A percentile compares a stretch with the other conserved stretches of the same genome.
Evolutionary conservation across 106 monocot genomes (phyloP).

Genomic region (Ottelia alismoides): DNA sequence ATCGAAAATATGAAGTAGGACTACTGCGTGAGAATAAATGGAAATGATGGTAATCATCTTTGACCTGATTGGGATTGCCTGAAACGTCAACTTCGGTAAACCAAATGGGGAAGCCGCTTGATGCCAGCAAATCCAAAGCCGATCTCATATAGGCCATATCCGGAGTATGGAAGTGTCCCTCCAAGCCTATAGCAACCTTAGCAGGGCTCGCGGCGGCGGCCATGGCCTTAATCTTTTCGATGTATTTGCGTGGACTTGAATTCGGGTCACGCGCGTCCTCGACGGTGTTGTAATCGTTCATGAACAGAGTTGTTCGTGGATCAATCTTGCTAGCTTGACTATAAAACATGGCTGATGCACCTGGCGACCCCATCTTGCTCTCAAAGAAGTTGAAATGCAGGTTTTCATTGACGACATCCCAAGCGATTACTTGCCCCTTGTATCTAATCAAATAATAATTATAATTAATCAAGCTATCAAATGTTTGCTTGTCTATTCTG

Average conservation of each 20-base stretch:
- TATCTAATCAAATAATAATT: too few species aligned
- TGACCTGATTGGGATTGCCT: constrained; percentile 24
- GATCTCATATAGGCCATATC: constrained; percentile 67
- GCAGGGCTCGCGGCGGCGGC: not conserved
- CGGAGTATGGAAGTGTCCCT: constrained; percentile 48
- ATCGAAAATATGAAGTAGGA: too few species aligned
- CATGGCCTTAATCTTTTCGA: constrained; percentile 42
- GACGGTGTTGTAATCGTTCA: constrained; percentile 79
- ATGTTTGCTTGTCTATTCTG: too few species aligned
- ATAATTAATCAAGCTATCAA: too few species aligned
- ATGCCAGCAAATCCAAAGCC: constrained; percentile 45
- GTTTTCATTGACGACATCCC: constrained; percentile 91
- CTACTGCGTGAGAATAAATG: not conserved
- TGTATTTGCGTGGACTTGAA: constrained; percentile 29
- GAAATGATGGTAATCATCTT: not conserved
- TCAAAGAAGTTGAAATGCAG: constrained; percentile 59
- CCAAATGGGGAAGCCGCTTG: constrained; percentile 49
- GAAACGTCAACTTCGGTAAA: constrained; percentile 78
- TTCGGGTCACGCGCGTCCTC: constrained; percentile 30
- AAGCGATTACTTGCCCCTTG: constrained; percentile 41
- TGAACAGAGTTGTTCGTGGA: constrained; percentile 30
- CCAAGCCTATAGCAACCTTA: constrained; percentile 50
- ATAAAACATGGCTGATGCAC: constrained; percentile 29
- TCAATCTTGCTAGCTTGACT: constrained; percentile 30
- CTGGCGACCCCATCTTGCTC: constrained; percentile 21